phyloP scores from a whole-genome alignment of 257 asterid species.

The Solanum tarijense region DNA sequence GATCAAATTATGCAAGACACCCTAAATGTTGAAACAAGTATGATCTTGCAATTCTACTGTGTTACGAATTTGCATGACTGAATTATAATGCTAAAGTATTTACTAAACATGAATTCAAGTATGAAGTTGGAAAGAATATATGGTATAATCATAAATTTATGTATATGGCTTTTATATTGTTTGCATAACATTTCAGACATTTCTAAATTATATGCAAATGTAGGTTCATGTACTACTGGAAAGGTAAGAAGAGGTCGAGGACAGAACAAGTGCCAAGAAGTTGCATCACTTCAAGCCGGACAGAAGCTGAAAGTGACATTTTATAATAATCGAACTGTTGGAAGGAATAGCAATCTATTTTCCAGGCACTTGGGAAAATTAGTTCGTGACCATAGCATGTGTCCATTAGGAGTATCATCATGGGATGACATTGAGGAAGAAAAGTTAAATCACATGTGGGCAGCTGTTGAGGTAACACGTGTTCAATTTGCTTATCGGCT shows the following conservation, averaged over 20 bases:
- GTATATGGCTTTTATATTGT: neutral
- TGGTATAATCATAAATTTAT: neutral
- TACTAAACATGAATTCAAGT: neutral
- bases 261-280: neutral
- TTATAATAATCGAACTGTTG: neutral
- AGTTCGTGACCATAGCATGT: neutral
- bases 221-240: neutral
- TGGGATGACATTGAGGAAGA: neutral
- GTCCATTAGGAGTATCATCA: neutral
- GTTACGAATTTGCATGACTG: neutral
- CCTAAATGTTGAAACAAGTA: neutral
- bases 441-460: neutral
- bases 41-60: neutral
- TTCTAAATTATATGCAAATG: neutral
- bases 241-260: neutral
- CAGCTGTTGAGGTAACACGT: neutral
- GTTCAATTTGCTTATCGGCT: neutral
- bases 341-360: neutral
- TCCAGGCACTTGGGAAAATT: neutral
- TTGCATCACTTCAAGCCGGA: neutral
- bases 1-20: neutral
- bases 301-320: neutral
- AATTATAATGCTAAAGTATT: neutral
- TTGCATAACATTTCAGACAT: neutral
- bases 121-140: neutral